Base-by-base conservation (phyloP, 495 filamentous ascomycete species). In the Pseudomonodictys pantanalensis region DNA sequence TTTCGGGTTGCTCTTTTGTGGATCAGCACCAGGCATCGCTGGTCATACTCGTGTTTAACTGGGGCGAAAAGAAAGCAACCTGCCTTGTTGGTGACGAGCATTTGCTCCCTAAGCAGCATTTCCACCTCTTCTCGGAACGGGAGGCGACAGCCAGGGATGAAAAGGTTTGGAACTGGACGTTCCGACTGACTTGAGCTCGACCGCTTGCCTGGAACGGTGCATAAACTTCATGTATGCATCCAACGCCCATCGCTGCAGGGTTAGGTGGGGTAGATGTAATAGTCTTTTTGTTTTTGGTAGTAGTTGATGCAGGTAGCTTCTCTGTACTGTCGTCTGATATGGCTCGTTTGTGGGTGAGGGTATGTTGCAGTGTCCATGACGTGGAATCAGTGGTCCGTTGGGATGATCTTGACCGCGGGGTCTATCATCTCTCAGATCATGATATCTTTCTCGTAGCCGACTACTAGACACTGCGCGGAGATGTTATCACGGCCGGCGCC, bases 401-500 rank as follows among this genome's bases (percentile, higher is more conserved):
- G 52, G 20, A 46, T 56, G 52, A 56, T 56, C 3, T 56, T 46
- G 41, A 56, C 38, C 6, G 52, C 33, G 46, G 52, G 52, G 52
- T 56, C 41, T 20, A n/a, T 45, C 25, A 24, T 45, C 52, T 45
- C 41, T 17, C 52, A 56, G 7, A 56, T 23, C 52, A 56, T 45
- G 26, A 56, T 23, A 26, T 56, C 52, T 56, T 56, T 56, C 52
- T 56, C 26, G 41, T 56, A 56, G 52, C 41, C 46, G 41, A 56
- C 52, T 46, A 46, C 52, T 45, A 56, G 38, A 56, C 52, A 56
- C 33, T 56, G 22, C 39, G 41, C 12, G 11, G 17, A 38, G 5
- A 11, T 30, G 2, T 24, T 22, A 24, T 6, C 12, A 32, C 41
- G 24, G 20, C 52, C 23, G 22, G 15, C 39, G 28, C 17, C 38